Evolutionary conservation across 257 asterid genomes (phyloP), one percentile per base, ranked within the genome.

Genomic region (Coffea canephora): DNA sequence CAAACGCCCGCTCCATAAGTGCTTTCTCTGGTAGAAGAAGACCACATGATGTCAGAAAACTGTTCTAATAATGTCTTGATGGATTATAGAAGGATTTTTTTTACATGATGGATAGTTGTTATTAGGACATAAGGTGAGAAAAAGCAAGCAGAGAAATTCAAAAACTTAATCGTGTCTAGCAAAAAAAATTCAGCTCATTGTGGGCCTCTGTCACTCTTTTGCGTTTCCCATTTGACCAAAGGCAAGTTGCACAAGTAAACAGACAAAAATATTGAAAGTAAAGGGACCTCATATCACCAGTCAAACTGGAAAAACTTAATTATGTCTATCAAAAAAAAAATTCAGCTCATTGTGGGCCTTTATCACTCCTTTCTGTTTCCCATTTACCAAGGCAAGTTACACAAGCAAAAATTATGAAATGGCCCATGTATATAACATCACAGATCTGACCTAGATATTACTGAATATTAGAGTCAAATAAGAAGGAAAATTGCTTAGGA

Each of bases 1-100:
- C 97, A 81, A 89, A 91, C 34, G 99, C 99, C 75, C 89, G 88
- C 83, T 92, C 97, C 64, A 94, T 87, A 48, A 96, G 96, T 85
- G 97, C 85, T 89, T 91, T 96, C 88, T 96, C 99, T 96, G 95
- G 79, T 80, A 75, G 80, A 41, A 71, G 72, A 81, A 41, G 62
- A 65, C 57, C 54, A 77, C 11, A 75, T 55, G 9, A 41, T 11
- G 23, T 76, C 73, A 76, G 6, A 59, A 31, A 34, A 67, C 43
- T 52, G 50, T 43, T 27, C 9, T 10, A 45, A 64, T 55, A 43
- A 4, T 12, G n/a, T 39, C 54, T 27, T 21, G 68, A 54, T 18
- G 49, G 12, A 14, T 45, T 71, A n/a, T 18, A 13, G 75, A 54
- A 0, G 13, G 25, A 3, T 45, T 72, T n/a, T 2, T 70, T 14